Percentiles rank a stretch among this genome's conserved stretches.
These are phyloP conservation scores for Xylaria longipes DNA, from an alignment of 495 filamentous ascomycete species.

Conservation along the genomic window DNA sequence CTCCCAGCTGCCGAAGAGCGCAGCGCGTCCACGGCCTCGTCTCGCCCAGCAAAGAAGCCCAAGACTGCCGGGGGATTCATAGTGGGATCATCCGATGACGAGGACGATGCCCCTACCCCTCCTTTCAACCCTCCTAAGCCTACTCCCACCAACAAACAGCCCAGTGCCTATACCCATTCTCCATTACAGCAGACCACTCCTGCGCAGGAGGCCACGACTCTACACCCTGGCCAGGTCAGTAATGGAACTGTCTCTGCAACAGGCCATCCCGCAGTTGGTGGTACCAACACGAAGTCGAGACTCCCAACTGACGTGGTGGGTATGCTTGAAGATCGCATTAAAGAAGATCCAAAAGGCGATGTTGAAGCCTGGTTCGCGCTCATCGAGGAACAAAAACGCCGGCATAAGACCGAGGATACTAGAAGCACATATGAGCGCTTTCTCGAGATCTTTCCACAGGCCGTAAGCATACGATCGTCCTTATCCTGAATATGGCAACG, in stretches of 20 bases:
- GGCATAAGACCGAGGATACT: conserved; percentile 80
- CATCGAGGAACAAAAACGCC: conserved; percentile 82
- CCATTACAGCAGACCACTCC: conserved; percentile 36
- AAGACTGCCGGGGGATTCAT: conserved; percentile 82
- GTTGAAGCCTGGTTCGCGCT: conserved; percentile 86
- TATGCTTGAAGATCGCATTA: conserved; percentile 86
- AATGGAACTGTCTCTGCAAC: conserved; percentile 26
- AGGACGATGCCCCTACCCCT: conserved; percentile 41
- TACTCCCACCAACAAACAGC: conserved; percentile 24
- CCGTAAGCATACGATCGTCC: conserved; percentile 66
- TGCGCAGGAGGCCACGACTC: conserved; percentile 34
- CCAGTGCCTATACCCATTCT: conserved; percentile 29
- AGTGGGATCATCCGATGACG: conserved; percentile 72
- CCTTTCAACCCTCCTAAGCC: conserved; percentile 27
- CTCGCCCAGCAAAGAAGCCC: conserved; percentile 58
- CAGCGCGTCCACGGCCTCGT: conserved; percentile 41
- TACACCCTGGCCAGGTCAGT: conserved; percentile 37
- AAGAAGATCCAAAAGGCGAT: conserved; percentile 90
- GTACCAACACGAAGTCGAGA: conserved; percentile 33
- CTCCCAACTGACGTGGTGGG: conserved; percentile 80
- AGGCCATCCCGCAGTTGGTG: conserved; percentile 27
- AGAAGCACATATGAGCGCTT: conserved; percentile 85
- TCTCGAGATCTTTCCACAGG: conserved; percentile 82
- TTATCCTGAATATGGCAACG: background rate
- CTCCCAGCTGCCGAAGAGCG: conserved; percentile 39